Evolutionary conservation across 1,139 yeast species (phyloP), one percentile per base, ranked within the genome.

Genomic region (Schwanniomyces etchellsii): DNA sequence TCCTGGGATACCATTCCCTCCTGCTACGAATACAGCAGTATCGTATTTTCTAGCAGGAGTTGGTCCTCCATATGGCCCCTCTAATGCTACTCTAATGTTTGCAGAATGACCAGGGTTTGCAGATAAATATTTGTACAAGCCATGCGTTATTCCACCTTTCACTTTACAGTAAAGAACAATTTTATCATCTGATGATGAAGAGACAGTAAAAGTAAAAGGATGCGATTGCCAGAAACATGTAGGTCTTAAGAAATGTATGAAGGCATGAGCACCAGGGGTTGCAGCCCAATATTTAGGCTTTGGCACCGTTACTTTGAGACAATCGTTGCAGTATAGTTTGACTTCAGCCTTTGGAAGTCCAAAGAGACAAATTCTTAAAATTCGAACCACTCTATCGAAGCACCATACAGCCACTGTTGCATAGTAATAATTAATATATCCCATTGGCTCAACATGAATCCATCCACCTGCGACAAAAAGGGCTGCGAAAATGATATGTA

Each of bases 201-300:
- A 42, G 6, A 48, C 55, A 7, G 57, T 48, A 35, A 57, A 60
- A 0, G 70, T 60, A 37, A 64, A 64, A 5, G 70, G 70, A 42
- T 64, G 71, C 2, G 68, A 60, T 39, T 64, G 71, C 66, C 66
- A 64, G 41, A 64, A 64, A 34, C 53, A 53, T 12, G 47, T 33
- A 4, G 57, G 57, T 28, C 51, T 49, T 22, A 68, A 33, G 44
- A 74, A 71, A 38, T 69, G 63, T 24, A 74, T 52, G 34, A 65
- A 74, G 1, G 73, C 77, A 45, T 71, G 75, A 1, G 74, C 70
- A 25, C 77, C 78, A 6, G 75, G 71, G 27, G 53, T 44, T 1
- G 67, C 44, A 13, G 51, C 46, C 74, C 74, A 70, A 35, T 54
- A 48, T 2, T 39, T 44, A 12, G 73, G 70, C 28, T 53, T 64